A percentile compares a stretch with the other conserved stretches of the same genome.
Evolutionary conservation across 306 rosid genomes (phyloP).

Genomic region (Benincasa hispida): DNA sequence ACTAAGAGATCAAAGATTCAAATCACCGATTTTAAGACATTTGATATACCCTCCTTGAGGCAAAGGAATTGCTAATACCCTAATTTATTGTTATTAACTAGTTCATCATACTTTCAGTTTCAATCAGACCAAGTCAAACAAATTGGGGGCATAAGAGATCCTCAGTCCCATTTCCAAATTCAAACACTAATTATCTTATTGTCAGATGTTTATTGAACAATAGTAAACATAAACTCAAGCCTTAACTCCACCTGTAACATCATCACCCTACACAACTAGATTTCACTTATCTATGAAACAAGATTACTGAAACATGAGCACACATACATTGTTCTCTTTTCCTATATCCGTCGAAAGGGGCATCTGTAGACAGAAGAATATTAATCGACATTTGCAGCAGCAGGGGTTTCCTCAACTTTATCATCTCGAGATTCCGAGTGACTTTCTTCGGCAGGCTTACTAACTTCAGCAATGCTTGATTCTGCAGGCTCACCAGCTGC

Average conservation of each 20-base stretch:
- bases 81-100: neutral
- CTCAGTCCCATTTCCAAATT: neutral
- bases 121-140: neutral
- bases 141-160: neutral
- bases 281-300: neutral
- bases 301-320: neutral
- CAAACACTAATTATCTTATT: neutral
- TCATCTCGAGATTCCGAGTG: conserved; percentile 37
- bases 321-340: neutral
- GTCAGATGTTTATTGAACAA: conserved; percentile 2
- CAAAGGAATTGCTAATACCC: neutral
- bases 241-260: neutral
- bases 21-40: too few relatives aligned
- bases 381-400: neutral
- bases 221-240: neutral
- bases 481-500: conserved; percentile 31
- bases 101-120: neutral
- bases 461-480: conserved; percentile 18
- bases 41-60: too few relatives aligned
- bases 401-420: conserved; percentile 37
- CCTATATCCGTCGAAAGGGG: neutral
- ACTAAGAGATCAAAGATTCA: too few relatives aligned
- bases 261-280: conserved; percentile 1
- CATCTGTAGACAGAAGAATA: neutral
- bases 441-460: conserved; percentile 32